Evolutionary conservation across 345 rosid genomes (phyloP).

Genomic region (Populus simonii): DNA sequence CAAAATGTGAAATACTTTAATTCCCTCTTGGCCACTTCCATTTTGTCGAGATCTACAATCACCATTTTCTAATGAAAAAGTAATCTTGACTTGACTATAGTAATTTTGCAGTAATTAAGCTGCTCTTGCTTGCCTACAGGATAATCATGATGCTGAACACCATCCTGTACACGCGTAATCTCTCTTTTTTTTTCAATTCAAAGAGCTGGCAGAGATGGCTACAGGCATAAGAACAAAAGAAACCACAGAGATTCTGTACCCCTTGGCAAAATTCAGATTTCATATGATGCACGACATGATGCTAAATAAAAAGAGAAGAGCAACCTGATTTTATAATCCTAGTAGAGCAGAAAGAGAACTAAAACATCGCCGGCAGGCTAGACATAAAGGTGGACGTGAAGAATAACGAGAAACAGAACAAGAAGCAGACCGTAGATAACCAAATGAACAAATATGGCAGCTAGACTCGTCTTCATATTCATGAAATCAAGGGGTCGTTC

Average conservation of each 20-base stretch:
- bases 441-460: constrained; percentile 69
- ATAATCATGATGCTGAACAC: background rate
- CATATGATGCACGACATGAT: background rate
- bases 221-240: background rate
- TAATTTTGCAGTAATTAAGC: background rate
- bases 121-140: background rate
- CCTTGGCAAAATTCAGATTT: background rate
- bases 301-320: background rate
- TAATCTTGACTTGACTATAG: background rate
- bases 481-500: constrained; percentile 61
- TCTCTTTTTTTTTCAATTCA: background rate
- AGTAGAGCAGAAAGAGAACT: background rate
- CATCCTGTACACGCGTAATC: background rate
- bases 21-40: background rate
- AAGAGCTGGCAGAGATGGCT: background rate
- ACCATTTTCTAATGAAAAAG: background rate
- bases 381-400: constrained; percentile 61
- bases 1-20: background rate
- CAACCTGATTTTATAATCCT: background rate
- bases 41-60: background rate
- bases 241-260: background rate
- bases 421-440: constrained; percentile 69
- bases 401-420: constrained; percentile 63
- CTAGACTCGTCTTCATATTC: constrained; percentile 83
- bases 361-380: constrained; percentile 12